Evolutionary conservation across 2,329 filamentous ascomycete genomes (phyloP), one percentile per base, ranked within the genome.

Genomic region (Penicillium sumatraense): DNA sequence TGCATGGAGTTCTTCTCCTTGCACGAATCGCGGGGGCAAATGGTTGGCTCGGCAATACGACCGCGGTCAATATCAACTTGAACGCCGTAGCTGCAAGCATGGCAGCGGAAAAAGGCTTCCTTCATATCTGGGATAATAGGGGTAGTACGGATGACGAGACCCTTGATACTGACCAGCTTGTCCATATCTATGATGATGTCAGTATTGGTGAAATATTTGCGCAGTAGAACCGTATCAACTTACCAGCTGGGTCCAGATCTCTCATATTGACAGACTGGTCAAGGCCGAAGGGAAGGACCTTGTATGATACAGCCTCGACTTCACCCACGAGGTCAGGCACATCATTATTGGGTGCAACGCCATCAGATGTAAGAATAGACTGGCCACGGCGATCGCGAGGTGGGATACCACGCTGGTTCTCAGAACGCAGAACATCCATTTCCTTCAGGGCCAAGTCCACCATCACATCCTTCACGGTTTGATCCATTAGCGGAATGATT

Each of bases 91-190:
- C 92, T 91, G 77, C 95, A 99, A 23, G 93, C 86, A 55, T 91
- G 90, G 78, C 95, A 99, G 60, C 91, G 89, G 85, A 99, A 99
- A 78, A 96, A 97, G 0, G 95, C 95, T 71, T 96, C 91, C 77
- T 96, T 97, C 96, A 99, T 99, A 68, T 99, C 95, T 0, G 95
- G 95, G 61, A 99, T 98, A 62, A 99, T 90, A 0, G 95, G 92
- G 0, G 95, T 98, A 3, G 95, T 90, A 59, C 95, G 88, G 68
- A 99, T 99, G 57, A 99, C 95, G 14, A 99, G 82, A 42, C 95
- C 95, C 76, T 98, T 99, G 75, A 99, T 88, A 62, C 89, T 91
- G 62, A 99, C 89, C 62, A 99, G 84, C 70, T 96, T 96, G 76
- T 99, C 96, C 85, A 98, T 96, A 69, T 98, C 91, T 57, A 53